Evolutionary conservation across 2,329 filamentous ascomycete genomes (phyloP).

Genomic region (Fusarium sp.): DNA sequence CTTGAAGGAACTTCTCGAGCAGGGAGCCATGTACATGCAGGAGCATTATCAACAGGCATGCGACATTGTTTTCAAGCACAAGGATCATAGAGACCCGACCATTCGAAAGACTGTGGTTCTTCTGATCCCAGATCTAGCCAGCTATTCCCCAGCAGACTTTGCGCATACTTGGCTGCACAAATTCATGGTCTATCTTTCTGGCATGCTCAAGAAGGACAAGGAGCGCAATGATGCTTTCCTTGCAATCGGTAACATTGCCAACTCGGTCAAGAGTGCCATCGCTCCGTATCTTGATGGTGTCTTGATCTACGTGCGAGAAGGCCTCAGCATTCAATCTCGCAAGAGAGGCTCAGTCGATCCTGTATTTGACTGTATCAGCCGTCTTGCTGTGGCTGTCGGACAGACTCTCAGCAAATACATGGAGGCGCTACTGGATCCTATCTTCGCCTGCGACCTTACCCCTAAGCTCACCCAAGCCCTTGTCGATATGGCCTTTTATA

Average conservation of each 20-base stretch:
- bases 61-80: slow-evolving; percentile 91
- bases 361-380: slow-evolving; percentile 97
- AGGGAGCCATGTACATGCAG: slow-evolving; percentile 99
- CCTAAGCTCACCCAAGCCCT: slow-evolving; percentile 94
- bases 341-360: slow-evolving; percentile 76
- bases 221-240: slow-evolving; percentile 95
- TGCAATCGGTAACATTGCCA: slow-evolving; percentile 95
- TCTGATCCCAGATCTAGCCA: slow-evolving; percentile 91
- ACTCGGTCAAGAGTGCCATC: slow-evolving; percentile 95
- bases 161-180: slow-evolving; percentile 88
- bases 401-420: slow-evolving; percentile 99
- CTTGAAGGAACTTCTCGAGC: slow-evolving; percentile 90
- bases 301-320: slow-evolving; percentile 92
- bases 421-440: slow-evolving; percentile 93
- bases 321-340: slow-evolving; percentile 82
- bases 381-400: slow-evolving; percentile 92
- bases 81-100: slow-evolving; percentile 89
- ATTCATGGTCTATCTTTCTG: slow-evolving; percentile 96
- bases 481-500: slow-evolving; percentile 99
- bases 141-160: slow-evolving; percentile 92
- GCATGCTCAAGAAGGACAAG: slow-evolving; percentile 94
- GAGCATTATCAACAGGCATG: slow-evolving; percentile 92
- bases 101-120: slow-evolving; percentile 91
- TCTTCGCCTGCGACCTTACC: slow-evolving; percentile 95
- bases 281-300: slow-evolving; percentile 95